A percentile compares a stretch with the other conserved stretches of the same genome.
Evolutionary conservation across 257 asterid genomes (phyloP).

Genomic region (Scutellaria minor): DNA sequence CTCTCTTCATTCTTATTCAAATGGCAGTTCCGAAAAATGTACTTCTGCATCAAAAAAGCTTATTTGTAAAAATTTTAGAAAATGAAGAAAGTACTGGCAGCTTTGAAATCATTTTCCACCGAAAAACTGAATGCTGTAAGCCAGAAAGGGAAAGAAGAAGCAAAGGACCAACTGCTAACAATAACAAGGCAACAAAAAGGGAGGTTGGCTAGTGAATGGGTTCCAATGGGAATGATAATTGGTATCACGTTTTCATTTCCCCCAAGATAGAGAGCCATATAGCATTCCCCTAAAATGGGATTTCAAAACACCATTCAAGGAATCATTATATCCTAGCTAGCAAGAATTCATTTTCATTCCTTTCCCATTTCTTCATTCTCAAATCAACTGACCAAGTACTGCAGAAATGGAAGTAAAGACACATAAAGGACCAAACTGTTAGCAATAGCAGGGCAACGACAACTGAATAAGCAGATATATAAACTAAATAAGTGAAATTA

Average conservation of each 20-base stretch:
- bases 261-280: not conserved
- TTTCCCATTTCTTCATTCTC: not conserved
- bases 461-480: constrained; percentile 6
- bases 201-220: not conserved
- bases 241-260: not conserved
- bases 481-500: constrained; percentile 5
- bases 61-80: not conserved
- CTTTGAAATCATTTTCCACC: not conserved
- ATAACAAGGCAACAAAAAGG: not conserved
- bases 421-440: constrained; percentile 16
- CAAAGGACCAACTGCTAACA: constrained; percentile 18
- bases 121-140: not conserved
- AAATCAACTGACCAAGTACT: not conserved
- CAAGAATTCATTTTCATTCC: not conserved
- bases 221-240: not conserved
- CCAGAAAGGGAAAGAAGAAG: not conserved
- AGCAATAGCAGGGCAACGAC: not conserved
- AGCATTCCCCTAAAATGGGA: not conserved
- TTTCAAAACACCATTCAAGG: not conserved
- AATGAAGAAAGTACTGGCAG: not conserved
- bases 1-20: not conserved
- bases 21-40: not conserved
- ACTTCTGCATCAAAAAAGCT: not conserved
- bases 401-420: not conserved
- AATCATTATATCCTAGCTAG: not conserved